Evolutionary conservation across 805 yeast genomes (phyloP).

Genomic region (Candida maesae): DNA sequence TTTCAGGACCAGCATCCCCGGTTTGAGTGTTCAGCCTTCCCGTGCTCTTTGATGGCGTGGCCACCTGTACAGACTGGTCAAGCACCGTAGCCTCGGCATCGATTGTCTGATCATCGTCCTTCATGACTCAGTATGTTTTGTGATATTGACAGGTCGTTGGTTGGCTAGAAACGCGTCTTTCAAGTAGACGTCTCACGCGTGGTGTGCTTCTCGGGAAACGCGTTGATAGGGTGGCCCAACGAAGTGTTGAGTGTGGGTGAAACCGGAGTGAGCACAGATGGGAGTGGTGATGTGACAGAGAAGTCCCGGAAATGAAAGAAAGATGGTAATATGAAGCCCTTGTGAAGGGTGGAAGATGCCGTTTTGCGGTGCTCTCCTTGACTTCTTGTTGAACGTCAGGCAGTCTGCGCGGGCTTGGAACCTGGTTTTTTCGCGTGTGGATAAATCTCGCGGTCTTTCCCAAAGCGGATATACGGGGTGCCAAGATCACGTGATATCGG

Average conservation of each 20-base stretch:
- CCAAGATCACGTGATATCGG: neutral
- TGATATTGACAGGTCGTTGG: neutral
- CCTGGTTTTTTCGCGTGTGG: slow-evolving; percentile 1
- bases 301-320: too few relatives aligned
- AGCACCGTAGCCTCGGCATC: slow-evolving; percentile 16
- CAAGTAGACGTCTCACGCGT: neutral
- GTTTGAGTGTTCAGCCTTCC: neutral
- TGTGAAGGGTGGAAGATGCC: too few relatives aligned
- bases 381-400: too few relatives aligned
- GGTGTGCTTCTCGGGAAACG: neutral
- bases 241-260: neutral
- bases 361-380: too few relatives aligned
- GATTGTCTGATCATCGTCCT: slow-evolving; percentile 9
- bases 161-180: neutral
- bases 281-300: too few relatives aligned
- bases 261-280: neutral
- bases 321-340: too few relatives aligned
- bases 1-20: slow-evolving; percentile 10
- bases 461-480: neutral
- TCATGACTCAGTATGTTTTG: neutral
- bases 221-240: neutral
- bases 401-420: too few relatives aligned
- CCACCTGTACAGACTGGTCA: slow-evolving; percentile 5
- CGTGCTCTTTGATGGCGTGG: neutral
- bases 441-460: neutral